These are phyloP conservation scores for Russula ochroleuca DNA, from an alignment of 768 basidiomycete species.

Conservation along the genomic window DNA sequence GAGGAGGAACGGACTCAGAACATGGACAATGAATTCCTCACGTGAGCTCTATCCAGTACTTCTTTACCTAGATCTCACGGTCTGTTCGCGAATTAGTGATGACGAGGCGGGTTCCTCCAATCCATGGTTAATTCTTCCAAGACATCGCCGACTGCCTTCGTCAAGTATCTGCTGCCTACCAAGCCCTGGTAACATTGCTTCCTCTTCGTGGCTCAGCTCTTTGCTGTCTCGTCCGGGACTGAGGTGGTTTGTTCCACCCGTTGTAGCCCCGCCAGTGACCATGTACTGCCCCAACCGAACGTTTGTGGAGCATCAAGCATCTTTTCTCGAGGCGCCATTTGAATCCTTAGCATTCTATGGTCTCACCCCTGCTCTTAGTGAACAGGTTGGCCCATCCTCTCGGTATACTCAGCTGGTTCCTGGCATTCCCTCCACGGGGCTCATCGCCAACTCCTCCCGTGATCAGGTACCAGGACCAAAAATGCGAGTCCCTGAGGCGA, in stretches of 20 bases:
- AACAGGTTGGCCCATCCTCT: conserved; percentile 50
- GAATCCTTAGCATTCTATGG: conserved; percentile 82
- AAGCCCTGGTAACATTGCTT: conserved; percentile 56
- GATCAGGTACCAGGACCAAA: conserved; percentile 75
- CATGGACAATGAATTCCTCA: conserved; percentile 43
- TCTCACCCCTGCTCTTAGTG: conserved; percentile 59
- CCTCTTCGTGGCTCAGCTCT: conserved; percentile 62
- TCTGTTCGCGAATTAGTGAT: conserved; percentile 9
- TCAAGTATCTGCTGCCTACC: conserved; percentile 43
- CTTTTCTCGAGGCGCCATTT: conserved; percentile 59
- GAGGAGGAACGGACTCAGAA: conserved; percentile 41
- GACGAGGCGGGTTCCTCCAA: conserved; percentile 25
- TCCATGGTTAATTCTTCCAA: conserved; percentile 38
- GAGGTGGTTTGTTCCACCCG: conserved; percentile 83
- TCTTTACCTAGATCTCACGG: conserved; percentile 1
- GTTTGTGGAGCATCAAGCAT: conserved; percentile 67
- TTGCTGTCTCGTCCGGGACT: conserved; percentile 75
- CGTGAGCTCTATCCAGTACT: conserved; percentile 38
- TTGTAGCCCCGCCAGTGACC: conserved; percentile 77
- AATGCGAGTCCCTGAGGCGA: conserved; percentile 93
- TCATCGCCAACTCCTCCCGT: conserved; percentile 59
- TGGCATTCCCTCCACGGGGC: conserved; percentile 58
- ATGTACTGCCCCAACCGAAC: conserved; percentile 70
- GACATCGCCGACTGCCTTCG: conserved; percentile 31
- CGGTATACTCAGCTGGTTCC: conserved; percentile 51